Evolutionary conservation across 768 basidiomycete species (phyloP), one percentile per base, ranked within the genome.

Genomic region (Panellus pusillus): DNA sequence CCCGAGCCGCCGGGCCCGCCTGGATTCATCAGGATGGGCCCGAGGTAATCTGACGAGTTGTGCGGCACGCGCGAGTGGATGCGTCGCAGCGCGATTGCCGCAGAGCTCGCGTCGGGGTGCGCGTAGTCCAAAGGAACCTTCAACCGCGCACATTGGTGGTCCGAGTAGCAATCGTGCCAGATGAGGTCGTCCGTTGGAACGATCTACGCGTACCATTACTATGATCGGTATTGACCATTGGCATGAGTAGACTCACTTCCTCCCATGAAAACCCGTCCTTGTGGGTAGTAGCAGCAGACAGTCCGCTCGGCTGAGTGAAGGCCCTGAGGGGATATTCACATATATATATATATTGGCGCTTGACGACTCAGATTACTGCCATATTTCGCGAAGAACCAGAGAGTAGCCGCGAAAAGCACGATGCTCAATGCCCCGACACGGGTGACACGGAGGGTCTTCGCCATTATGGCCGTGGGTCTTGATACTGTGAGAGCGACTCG

Each of bases 1-100:
- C 64, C 64, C 2, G 57, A 57, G 6, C 19, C 53, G 11, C 64
- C 64, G 3, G 64, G 64, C 2, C 64, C 64, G 15, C 61, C 64
- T 1, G 62, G 62, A 40, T 63, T 65, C 19, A 55, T 42, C 4
- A 61, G 54, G 18, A 65, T 50, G n/a, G 60, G 60, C 15, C 64
- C 64, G 13, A 53, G 57, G 32, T 60, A 65, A 4, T 37, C 11
- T 8, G 50, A 19, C 5, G 60, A 53, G 19, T 52, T 46, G 32
- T 54, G 50, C 14, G 57, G 47, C 24, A 60, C 52, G 17, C 2
- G 12, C 1, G 64, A 60, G 6, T 50, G 60, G 14, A 46, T 18
- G n/a, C 58, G 55, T 8, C 51, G 18, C 31, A 63, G 40, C 20
- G 64, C 64, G 36, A 65, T 55, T 7, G 57, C 52, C 2, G 60